Percentiles rank a stretch among this genome's conserved stretches.
Conservation (phyloP, 305 asterid genomes). For the Fraxinus velutina region DNA sequence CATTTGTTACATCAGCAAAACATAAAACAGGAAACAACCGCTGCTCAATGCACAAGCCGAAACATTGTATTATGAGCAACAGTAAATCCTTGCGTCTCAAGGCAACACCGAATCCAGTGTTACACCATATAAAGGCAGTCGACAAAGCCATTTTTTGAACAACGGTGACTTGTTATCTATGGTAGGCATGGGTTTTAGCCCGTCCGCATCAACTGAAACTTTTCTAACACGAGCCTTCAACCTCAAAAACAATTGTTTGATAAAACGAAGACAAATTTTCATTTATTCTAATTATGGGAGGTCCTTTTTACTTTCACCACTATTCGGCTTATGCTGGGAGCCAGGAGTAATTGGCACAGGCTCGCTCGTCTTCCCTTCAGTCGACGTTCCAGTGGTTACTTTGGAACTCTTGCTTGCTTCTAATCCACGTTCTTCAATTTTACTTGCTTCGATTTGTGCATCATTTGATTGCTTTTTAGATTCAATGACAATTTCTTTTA, state of each 20-base stretch:
- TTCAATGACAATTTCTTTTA: conserved; percentile 57
- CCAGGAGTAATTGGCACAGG: conserved; percentile 21
- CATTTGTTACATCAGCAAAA: not conserved
- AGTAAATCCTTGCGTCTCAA: not conserved
- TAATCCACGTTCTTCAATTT: conserved; percentile 9
- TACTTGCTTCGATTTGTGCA: conserved; percentile 15
- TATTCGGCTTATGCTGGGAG: conserved; percentile 16
- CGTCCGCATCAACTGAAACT: not conserved
- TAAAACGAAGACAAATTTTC: not conserved
- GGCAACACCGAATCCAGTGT: not conserved
- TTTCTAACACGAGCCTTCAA: not conserved
- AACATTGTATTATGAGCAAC: not conserved
- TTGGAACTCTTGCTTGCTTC: conserved; percentile 19
- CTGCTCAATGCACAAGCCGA: not conserved
- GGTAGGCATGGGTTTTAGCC: not conserved
- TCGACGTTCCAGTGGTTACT: conserved; percentile 15
- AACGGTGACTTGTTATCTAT: not conserved
- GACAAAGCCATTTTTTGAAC: not conserved
- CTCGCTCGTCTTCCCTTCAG: conserved; percentile 21
- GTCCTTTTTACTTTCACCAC: conserved; percentile 15
- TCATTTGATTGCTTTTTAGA: conserved; percentile 39
- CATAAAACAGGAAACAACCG: not conserved
- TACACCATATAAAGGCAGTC: not conserved
- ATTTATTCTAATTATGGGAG: conserved; percentile 18
- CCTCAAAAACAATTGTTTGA: not conserved